These are phyloP conservation scores for Volvariella surrecta DNA, from an alignment of 1,284 basidiomycete species.

Conservation along the genomic window DNA sequence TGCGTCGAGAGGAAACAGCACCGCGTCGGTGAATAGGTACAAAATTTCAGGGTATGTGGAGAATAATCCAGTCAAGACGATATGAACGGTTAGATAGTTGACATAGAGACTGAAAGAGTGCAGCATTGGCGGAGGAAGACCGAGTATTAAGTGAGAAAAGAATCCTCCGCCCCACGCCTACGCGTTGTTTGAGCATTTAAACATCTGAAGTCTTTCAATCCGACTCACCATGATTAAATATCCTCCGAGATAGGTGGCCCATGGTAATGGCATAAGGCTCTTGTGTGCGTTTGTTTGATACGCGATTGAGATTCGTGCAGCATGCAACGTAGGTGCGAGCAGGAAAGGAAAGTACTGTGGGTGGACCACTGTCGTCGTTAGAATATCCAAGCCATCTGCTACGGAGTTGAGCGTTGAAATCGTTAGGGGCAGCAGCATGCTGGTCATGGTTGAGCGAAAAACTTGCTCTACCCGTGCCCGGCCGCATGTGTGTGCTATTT, in stretches of 20 bases:
- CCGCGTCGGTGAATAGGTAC: conserved; percentile 20
- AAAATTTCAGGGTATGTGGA: conserved; percentile 22
- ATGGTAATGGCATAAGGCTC: conserved; percentile 18
- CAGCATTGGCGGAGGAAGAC: conserved; percentile 35
- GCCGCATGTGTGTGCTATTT: too few species aligned
- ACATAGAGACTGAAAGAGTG: conserved; percentile 33
- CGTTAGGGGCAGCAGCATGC: too few species aligned
- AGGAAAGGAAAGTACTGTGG: conserved; percentile 27
- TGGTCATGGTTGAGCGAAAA: too few species aligned
- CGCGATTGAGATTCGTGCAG: conserved; percentile 28
- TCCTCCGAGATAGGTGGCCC: conserved; percentile 34
- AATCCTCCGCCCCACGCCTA: conserved; percentile 41
- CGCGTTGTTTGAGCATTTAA: not conserved
- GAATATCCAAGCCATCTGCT: conserved; percentile 16
- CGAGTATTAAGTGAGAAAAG: conserved; percentile 30
- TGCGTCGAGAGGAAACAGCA: conserved; percentile 39
- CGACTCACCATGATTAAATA: conserved; percentile 37
- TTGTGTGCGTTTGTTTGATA: conserved; percentile 27
- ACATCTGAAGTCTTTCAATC: too few species aligned
- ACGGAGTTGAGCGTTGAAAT: conserved; percentile 12
- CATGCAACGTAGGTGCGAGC: conserved; percentile 30
- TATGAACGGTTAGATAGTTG: conserved; percentile 36
- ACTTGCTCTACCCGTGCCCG: too few species aligned
- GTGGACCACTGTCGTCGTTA: conserved; percentile 23
- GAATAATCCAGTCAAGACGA: conserved; percentile 33